Percentiles rank a stretch among this genome's conserved stretches.
phyloP scores from a whole-genome alignment of 1,139 yeast species.

The Hansenula sp. region DNA sequence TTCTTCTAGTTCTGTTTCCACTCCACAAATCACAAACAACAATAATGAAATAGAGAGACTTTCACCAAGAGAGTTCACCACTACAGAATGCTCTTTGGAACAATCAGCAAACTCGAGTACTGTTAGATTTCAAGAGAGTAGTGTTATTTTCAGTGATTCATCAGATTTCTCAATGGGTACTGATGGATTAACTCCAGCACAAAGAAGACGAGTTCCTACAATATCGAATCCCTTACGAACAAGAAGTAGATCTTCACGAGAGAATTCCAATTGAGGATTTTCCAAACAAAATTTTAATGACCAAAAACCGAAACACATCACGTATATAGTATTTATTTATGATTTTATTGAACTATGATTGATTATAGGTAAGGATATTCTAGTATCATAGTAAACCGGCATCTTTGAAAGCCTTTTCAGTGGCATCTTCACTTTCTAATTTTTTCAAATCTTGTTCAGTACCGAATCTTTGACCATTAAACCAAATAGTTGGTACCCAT shows the following conservation, averaged over 20 bases:
- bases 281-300: background rate
- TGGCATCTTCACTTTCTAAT: conserved; percentile 39
- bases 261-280: conserved; percentile 10
- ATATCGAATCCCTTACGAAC: conserved; percentile 22
- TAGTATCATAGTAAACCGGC: conserved; percentile 36
- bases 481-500: conserved; percentile 71
- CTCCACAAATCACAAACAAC: too few relatives aligned
- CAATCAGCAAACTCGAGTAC: background rate
- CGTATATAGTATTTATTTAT: background rate
- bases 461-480: conserved; percentile 60
- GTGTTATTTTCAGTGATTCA: background rate
- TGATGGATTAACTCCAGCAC: conserved; percentile 14
- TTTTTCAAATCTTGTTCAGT: conserved; percentile 50
- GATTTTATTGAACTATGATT: background rate
- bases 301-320: too few relatives aligned
- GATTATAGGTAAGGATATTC: too few relatives aligned
- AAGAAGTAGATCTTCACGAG: conserved; percentile 21
- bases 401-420: conserved; percentile 39
- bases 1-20: too few relatives aligned
- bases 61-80: background rate
- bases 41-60: background rate
- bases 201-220: conserved; percentile 22
- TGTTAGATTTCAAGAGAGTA: background rate
- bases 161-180: background rate
- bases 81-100: background rate